phyloP scores from a whole-genome alignment of 306 rosid species.

The Cyclanthera cordifolia region DNA sequence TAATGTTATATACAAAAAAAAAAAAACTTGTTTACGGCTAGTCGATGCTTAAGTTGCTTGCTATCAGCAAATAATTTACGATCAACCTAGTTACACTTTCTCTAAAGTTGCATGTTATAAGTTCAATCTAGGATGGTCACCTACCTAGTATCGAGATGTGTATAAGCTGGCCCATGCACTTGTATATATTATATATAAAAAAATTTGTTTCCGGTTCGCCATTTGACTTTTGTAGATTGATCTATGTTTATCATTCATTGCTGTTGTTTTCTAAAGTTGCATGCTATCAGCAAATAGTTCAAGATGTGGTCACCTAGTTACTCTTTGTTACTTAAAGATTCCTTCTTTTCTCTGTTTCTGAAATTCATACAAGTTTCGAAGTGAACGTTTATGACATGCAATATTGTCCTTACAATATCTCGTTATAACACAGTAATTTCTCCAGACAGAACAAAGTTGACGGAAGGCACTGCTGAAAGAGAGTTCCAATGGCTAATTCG shows the following conservation, averaged over 20 bases:
- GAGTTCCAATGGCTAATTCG: constrained; percentile 62
- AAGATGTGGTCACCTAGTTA: neutral
- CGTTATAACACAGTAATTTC: neutral
- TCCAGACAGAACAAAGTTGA: constrained; percentile 23
- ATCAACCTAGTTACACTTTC: too few species aligned
- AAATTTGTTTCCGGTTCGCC: too few species aligned
- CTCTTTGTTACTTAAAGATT: neutral
- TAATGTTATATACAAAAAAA: too few species aligned
- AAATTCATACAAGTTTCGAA: neutral
- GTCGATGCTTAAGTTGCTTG: too few species aligned
- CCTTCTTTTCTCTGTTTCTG: neutral
- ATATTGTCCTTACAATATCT: neutral
- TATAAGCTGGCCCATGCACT: too few species aligned
- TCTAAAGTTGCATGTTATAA: too few species aligned
- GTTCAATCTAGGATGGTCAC: too few species aligned
- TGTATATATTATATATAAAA: too few species aligned
- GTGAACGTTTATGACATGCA: neutral
- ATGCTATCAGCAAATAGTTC: neutral
- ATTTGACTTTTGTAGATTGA: too few species aligned
- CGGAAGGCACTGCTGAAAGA: constrained; percentile 20
- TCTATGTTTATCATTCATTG: neutral
- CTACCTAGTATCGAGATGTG: too few species aligned
- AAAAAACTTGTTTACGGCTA: too few species aligned
- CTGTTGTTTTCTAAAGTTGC: neutral
- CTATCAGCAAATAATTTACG: too few species aligned